Evolutionary conservation across 441 rosid species (phyloP).

Genomic region (Iberis amara): DNA sequence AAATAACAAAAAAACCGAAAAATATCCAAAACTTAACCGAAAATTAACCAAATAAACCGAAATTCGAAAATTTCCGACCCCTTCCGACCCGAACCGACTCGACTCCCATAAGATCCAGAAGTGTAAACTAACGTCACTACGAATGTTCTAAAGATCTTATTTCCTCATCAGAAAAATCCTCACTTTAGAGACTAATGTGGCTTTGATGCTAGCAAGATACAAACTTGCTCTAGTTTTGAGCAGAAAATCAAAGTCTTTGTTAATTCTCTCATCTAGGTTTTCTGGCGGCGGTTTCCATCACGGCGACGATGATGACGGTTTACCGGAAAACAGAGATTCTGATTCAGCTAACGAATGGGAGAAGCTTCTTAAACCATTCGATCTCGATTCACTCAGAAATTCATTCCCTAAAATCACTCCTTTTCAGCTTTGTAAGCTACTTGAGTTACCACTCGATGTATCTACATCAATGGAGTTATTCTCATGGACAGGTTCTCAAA

Average conservation of each 20-base stretch:
- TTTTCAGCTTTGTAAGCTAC: constrained; percentile 63
- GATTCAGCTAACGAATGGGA: constrained; percentile 65
- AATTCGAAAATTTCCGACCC: too few species aligned
- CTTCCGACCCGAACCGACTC: too few species aligned
- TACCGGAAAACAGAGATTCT: constrained; percentile 20
- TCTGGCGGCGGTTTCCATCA: constrained; percentile 18
- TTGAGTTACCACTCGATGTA: constrained; percentile 65
- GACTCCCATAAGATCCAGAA: too few species aligned
- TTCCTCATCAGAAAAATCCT: too few species aligned
- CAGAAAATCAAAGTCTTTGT: constrained; percentile 31
- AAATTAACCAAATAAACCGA: too few species aligned
- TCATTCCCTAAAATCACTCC: constrained; percentile 56
- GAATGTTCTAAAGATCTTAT: too few species aligned
- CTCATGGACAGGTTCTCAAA: constrained; percentile 60
- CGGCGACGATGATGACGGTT: constrained; percentile 1
- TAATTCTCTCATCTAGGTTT: constrained; percentile 28
- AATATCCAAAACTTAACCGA: too few species aligned
- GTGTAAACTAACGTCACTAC: too few species aligned
- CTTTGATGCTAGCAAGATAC: constrained; percentile 40
- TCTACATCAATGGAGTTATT: constrained; percentile 58
- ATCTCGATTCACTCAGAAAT: constrained; percentile 52
- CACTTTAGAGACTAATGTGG: constrained; percentile 25
- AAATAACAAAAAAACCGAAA: too few species aligned
- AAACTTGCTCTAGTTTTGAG: constrained; percentile 33
- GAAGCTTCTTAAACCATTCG: constrained; percentile 72